Evolutionary conservation across 2,329 filamentous ascomycete species (phyloP).

Genomic region (Apiospora aurea): DNA sequence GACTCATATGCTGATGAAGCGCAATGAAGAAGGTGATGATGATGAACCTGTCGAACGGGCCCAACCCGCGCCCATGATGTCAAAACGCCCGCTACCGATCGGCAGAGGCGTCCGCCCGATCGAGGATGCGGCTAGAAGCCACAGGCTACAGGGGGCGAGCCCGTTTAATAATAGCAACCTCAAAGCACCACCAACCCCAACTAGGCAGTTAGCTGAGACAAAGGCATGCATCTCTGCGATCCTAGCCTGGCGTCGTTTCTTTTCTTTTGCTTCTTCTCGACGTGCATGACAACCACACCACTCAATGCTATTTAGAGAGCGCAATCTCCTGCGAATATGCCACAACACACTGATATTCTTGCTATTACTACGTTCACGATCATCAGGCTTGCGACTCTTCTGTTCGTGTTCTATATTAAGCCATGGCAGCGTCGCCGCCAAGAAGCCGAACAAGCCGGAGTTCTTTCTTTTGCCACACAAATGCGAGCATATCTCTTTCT

Average conservation of each 20-base stretch:
- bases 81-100: not conserved
- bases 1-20: too few relatives aligned
- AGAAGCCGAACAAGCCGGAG: too few relatives aligned
- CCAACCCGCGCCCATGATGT: not conserved
- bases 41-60: not conserved
- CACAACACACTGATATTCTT: too few relatives aligned
- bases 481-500: too few relatives aligned
- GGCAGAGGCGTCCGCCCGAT: slow-evolving; percentile 3
- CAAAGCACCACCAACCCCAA: not conserved
- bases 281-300: not conserved
- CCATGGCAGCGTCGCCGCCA: too few relatives aligned
- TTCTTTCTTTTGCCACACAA: too few relatives aligned
- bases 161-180: slow-evolving; percentile 1
- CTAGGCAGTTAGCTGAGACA: not conserved
- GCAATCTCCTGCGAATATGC: not conserved
- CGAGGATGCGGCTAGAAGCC: not conserved
- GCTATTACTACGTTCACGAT: too few relatives aligned
- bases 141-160: not conserved
- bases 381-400: too few relatives aligned
- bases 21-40: not conserved
- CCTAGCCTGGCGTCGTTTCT: too few relatives aligned
- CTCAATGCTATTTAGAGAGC: not conserved
- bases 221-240: not conserved
- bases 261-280: not conserved
- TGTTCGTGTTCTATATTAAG: too few relatives aligned